Conservation (phyloP, 1,284 basidiomycete genomes). For the Cryptococcus sp. region DNA sequence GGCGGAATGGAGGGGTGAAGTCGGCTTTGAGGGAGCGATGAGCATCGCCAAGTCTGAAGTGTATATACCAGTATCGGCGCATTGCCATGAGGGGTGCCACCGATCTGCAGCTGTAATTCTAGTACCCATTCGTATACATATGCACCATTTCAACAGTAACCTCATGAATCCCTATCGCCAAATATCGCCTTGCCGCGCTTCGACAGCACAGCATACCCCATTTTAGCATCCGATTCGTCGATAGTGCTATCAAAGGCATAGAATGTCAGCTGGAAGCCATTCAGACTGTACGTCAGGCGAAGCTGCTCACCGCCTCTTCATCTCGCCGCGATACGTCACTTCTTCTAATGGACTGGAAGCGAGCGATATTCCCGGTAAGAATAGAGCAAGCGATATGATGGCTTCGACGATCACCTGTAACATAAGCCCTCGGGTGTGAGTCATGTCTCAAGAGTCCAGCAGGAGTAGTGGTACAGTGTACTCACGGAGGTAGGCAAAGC, state of each 20-base stretch:
- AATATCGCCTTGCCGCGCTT: slow-evolving; percentile 40
- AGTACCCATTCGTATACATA: not conserved
- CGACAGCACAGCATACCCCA: slow-evolving; percentile 40
- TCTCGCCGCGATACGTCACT: slow-evolving; percentile 51
- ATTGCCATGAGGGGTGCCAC: no score
- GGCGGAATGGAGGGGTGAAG: slow-evolving; percentile 24
- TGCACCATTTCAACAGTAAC: not conserved
- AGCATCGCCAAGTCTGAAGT: not conserved
- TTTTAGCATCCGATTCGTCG: slow-evolving; percentile 42
- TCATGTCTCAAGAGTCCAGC: no score
- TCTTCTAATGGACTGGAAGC: slow-evolving; percentile 40
- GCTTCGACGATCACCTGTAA: slow-evolving; percentile 52
- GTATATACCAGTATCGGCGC: not conserved
- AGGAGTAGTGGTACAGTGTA: not conserved
- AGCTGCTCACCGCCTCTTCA: slow-evolving; percentile 40
- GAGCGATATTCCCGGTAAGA: slow-evolving; percentile 45
- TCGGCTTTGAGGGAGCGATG: slow-evolving; percentile 28
- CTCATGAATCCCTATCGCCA: slow-evolving; percentile 28
- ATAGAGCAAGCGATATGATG: slow-evolving; percentile 40
- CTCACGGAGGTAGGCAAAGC: slow-evolving; percentile 46
- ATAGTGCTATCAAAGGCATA: slow-evolving; percentile 24
- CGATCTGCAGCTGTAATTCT: not conserved
- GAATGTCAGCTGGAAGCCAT: no score
- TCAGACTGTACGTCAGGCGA: not conserved
- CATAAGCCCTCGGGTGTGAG: not conserved